Conservation (phyloP, 2,329 filamentous ascomycete genomes). For the Microsporum ferrugineum region DNA sequence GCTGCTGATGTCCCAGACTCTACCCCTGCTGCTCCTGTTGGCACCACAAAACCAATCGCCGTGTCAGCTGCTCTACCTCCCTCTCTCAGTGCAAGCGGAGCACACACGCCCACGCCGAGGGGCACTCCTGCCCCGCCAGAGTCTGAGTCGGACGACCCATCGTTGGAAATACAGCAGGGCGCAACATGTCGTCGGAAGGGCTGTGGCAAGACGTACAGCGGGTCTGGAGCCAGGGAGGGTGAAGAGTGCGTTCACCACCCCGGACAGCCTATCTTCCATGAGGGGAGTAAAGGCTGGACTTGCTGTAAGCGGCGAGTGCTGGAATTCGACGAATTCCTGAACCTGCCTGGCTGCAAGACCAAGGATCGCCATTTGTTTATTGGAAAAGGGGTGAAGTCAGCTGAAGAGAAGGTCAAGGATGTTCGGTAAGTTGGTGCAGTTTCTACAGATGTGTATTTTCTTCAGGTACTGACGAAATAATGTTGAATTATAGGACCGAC, state of each 20-base stretch:
- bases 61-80: slow-evolving; percentile 20
- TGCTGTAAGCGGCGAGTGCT: slow-evolving; percentile 93
- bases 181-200: slow-evolving; percentile 65
- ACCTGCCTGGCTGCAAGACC: slow-evolving; percentile 79
- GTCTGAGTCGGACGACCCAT: slow-evolving; percentile 77
- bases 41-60: slow-evolving; percentile 17
- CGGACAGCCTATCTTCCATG: slow-evolving; percentile 85
- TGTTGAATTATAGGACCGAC: slow-evolving; percentile 50
- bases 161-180: slow-evolving; percentile 59
- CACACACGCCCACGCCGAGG: slow-evolving; percentile 26
- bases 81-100: slow-evolving; percentile 22
- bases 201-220: slow-evolving; percentile 56
- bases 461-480: slow-evolving; percentile 3
- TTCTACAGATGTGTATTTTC: not conserved
- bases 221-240: slow-evolving; percentile 48
- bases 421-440: slow-evolving; percentile 50
- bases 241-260: slow-evolving; percentile 85
- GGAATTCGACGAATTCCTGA: slow-evolving; percentile 97
- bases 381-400: slow-evolving; percentile 53
- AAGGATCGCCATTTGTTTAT: slow-evolving; percentile 77
- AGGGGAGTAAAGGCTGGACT: slow-evolving; percentile 94
- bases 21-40: slow-evolving; percentile 11
- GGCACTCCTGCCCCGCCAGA: slow-evolving; percentile 50
- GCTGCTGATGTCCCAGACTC: not conserved
- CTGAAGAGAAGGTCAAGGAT: slow-evolving; percentile 65